These are phyloP conservation scores for Suaeda aralocaspica DNA, from an alignment of 148 eudicot genomes.

Conservation along the genomic window DNA sequence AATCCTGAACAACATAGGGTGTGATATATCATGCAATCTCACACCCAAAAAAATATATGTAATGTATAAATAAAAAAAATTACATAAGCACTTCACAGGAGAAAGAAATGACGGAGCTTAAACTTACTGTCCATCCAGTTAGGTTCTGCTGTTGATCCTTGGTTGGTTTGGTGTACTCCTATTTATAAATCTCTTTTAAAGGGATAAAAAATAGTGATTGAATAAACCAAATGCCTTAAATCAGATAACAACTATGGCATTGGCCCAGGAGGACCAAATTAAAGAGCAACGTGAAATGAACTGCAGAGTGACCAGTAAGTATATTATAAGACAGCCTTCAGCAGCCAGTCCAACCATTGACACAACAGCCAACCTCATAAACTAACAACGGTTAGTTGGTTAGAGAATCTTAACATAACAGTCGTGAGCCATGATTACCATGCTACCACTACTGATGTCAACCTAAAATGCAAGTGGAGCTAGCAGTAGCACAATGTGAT, in stretches of 20 bases:
- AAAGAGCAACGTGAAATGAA: constrained; percentile 84
- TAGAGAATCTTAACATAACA: too few species aligned
- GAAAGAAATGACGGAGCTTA: background rate
- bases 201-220: constrained; percentile 1
- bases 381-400: background rate
- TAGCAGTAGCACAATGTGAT: too few species aligned
- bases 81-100: background rate
- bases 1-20: constrained; percentile 41
- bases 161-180: constrained; percentile 73
- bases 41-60: too few species aligned
- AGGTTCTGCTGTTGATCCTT: constrained; percentile 90
- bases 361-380: constrained; percentile 73
- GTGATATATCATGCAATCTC: too few species aligned
- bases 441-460: too few species aligned
- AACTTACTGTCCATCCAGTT: constrained; percentile 98
- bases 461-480: too few species aligned
- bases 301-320: constrained; percentile 95
- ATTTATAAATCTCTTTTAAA: constrained; percentile 81
- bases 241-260: background rate
- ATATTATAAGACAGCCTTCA: constrained; percentile 85
- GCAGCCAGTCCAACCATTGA: constrained; percentile 98
- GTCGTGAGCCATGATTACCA: background rate
- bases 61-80: too few species aligned
- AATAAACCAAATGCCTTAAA: constrained; percentile 1
- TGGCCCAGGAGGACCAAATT: too few species aligned